Evolutionary conservation across 2,329 filamentous ascomycete species (phyloP).

Genomic region (Rachicladosporium sp.): DNA sequence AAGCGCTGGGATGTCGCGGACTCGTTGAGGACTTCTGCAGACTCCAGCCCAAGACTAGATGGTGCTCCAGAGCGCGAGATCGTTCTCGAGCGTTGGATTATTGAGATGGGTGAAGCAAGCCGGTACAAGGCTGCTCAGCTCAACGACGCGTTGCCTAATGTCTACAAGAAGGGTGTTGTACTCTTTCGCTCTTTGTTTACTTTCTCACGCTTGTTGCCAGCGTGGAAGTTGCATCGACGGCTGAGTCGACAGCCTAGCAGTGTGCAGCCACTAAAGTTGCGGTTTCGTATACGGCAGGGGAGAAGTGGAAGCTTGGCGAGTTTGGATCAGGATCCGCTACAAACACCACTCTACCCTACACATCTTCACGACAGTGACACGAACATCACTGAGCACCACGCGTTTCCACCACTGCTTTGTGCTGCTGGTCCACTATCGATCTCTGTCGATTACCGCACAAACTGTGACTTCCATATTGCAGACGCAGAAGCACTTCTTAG

Average conservation of each 20-base stretch:
- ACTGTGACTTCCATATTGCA: slow-evolving; percentile 83
- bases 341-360: slow-evolving; percentile 55
- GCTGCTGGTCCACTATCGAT: slow-evolving; percentile 75
- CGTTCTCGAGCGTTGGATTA: slow-evolving; percentile 78
- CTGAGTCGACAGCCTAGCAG: slow-evolving; percentile 56
- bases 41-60: slow-evolving; percentile 23
- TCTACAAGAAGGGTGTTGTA: slow-evolving; percentile 96
- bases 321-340: slow-evolving; percentile 52
- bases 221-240: slow-evolving; percentile 71
- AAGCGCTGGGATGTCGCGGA: slow-evolving; percentile 89
- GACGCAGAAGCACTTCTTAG: slow-evolving; percentile 83
- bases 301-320: slow-evolving; percentile 33
- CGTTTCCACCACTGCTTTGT: slow-evolving; percentile 73
- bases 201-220: slow-evolving; percentile 68
- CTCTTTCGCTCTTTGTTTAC: slow-evolving; percentile 83
- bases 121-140: slow-evolving; percentile 44
- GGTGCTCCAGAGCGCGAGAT: slow-evolving; percentile 42
- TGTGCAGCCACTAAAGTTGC: slow-evolving; percentile 54
- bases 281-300: slow-evolving; percentile 64
- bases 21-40: slow-evolving; percentile 50
- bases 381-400: slow-evolving; percentile 55
- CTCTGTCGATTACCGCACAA: slow-evolving; percentile 70
- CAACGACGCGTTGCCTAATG: slow-evolving; percentile 57
- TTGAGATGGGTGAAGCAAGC: slow-evolving; percentile 59
- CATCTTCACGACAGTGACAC: slow-evolving; percentile 33